Conservation (phyloP, 1,284 basidiomycete genomes). For the Uromyces viciae-fabae region DNA sequence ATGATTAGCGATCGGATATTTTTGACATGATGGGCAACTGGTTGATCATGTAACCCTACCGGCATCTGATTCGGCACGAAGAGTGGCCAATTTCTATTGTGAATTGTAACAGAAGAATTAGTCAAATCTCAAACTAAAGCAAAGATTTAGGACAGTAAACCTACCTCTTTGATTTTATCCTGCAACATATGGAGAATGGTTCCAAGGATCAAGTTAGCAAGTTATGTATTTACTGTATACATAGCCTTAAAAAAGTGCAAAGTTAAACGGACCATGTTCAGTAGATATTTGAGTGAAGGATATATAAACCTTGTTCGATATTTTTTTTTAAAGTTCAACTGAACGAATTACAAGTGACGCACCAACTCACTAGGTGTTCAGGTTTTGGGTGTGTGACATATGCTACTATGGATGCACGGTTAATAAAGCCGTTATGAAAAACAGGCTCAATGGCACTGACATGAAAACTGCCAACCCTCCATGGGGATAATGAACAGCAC, state of each 20-base stretch:
- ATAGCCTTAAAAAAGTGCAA: not conserved
- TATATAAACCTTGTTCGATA: too few relatives aligned
- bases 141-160: slow-evolving; percentile 25
- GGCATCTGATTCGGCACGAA: slow-evolving; percentile 81
- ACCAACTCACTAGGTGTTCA: too few relatives aligned
- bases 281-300: not conserved
- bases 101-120: not conserved
- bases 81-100: slow-evolving; percentile 60
- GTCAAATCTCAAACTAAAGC: not conserved
- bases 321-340: too few relatives aligned
- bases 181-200: slow-evolving; percentile 45
- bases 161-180: slow-evolving; percentile 62
- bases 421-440: too few relatives aligned
- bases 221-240: not conserved
- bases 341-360: too few relatives aligned
- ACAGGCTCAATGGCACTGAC: too few relatives aligned
- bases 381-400: too few relatives aligned
- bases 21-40: slow-evolving; percentile 49
- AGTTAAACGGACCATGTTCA: not conserved
- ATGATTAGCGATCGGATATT: not conserved
- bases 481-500: too few relatives aligned
- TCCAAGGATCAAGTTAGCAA: slow-evolving; percentile 29
- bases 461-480: too few relatives aligned
- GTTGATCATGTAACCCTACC: slow-evolving; percentile 75
- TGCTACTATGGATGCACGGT: too few relatives aligned